A percentile compares a stretch with the other conserved stretches of the same genome.
Conservation (phyloP, 352 stramenopile species). For the Globisporangium orthogonon region DNA sequence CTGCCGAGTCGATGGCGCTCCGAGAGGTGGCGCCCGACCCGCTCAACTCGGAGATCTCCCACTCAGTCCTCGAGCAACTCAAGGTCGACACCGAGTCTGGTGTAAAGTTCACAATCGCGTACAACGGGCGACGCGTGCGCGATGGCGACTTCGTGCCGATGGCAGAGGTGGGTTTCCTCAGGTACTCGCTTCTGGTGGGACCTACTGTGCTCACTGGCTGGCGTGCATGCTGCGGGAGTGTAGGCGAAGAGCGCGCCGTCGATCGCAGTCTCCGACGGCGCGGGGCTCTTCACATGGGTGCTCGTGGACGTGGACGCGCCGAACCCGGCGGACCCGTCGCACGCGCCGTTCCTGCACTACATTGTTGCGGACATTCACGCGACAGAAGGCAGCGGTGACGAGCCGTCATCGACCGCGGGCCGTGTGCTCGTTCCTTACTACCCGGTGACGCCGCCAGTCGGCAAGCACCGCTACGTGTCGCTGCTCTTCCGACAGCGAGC, state of each 20-base stretch:
- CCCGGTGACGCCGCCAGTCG: constrained; percentile 40
- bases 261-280: constrained; percentile 20
- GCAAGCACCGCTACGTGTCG: constrained; percentile 53
- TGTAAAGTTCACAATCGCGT: constrained; percentile 22
- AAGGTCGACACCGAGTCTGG: not conserved
- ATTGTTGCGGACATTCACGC: constrained; percentile 33
- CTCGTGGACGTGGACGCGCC: constrained; percentile 71
- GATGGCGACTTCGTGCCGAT: constrained; percentile 28
- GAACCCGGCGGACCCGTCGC: constrained; percentile 33
- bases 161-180: constrained; percentile 16
- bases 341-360: constrained; percentile 69
- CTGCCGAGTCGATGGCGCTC: constrained; percentile 2
- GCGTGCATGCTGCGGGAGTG: not conserved
- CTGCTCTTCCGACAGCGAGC: constrained; percentile 36
- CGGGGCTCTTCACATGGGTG: constrained; percentile 45
- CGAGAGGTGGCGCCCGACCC: not conserved
- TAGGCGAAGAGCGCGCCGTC: constrained; percentile 18
- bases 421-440: constrained; percentile 44
- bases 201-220: not conserved
- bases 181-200: not conserved
- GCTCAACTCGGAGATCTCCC: constrained; percentile 7
- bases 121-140: constrained; percentile 13
- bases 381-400: not conserved
- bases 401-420: constrained; percentile 8
- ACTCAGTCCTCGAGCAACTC: constrained; percentile 11